Evolutionary conservation across 805 yeast genomes (phyloP).

Genomic region (Tetrapisispora pingtungensis): DNA sequence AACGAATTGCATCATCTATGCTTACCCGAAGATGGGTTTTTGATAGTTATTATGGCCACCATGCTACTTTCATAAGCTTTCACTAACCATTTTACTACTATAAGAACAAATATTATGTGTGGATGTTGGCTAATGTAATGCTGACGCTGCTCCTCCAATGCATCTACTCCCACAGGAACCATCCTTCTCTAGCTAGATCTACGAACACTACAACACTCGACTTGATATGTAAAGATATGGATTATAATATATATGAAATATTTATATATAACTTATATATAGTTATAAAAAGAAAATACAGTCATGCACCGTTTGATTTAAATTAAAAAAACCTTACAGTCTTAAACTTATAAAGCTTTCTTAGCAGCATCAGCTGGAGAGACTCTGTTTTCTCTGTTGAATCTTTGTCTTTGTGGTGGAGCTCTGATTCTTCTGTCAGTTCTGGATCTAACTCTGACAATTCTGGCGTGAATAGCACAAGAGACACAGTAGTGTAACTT

Average conservation of each 20-base stretch:
- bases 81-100: too few species aligned
- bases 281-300: conserved; percentile 3
- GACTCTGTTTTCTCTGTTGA: conserved; percentile 91
- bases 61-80: too few species aligned
- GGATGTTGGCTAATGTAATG: too few species aligned
- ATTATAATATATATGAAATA: conserved; percentile 2
- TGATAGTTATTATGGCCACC: too few species aligned
- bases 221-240: conserved; percentile 3
- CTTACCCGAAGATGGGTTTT: too few species aligned
- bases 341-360: conserved; percentile 52
- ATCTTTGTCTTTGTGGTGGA: conserved; percentile 99
- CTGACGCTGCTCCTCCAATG: not conserved
- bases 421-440: conserved; percentile 97
- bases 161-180: too few species aligned
- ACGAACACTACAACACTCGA: too few species aligned
- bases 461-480: conserved; percentile 99
- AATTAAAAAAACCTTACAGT: not conserved
- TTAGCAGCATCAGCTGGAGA: conserved; percentile 97
- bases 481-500: conserved; percentile 99
- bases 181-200: too few species aligned
- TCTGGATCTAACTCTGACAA: conserved; percentile 99
- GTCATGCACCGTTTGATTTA: not conserved
- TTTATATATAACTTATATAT: conserved; percentile 1
- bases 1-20: too few species aligned
- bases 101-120: too few species aligned